phyloP scores from a whole-genome alignment of 202 grass and related monocot genomes.

The Cymbopogon flexuosus region DNA sequence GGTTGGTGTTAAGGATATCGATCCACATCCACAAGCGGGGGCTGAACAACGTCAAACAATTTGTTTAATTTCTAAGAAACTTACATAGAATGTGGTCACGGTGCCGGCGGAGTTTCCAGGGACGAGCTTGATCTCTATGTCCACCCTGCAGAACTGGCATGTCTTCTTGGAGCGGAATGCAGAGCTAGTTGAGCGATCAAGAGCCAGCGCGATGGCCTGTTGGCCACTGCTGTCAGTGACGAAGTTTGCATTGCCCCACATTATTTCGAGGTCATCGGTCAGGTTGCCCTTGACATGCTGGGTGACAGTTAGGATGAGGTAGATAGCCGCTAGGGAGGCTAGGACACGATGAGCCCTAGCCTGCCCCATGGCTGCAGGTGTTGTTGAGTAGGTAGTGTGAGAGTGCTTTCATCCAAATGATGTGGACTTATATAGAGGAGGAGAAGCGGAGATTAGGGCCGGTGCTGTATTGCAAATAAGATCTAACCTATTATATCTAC shows the following conservation, averaged over 20 bases:
- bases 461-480: background rate
- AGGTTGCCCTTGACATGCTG: slow-evolving; percentile 14
- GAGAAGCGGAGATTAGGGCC: background rate
- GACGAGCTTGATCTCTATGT: slow-evolving; percentile 44
- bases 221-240: slow-evolving; percentile 6
- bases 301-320: background rate
- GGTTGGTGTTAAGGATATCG: slow-evolving; percentile 18
- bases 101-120: slow-evolving; percentile 44
- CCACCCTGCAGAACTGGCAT: slow-evolving; percentile 38
- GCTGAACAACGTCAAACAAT: background rate
- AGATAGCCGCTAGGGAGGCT: slow-evolving; percentile 39
- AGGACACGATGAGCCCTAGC: slow-evolving; percentile 44
- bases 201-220: slow-evolving; percentile 24
- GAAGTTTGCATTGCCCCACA: slow-evolving; percentile 32
- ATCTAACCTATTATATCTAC: background rate
- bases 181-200: slow-evolving; percentile 15
- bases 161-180: slow-evolving; percentile 28
- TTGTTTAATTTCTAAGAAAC: background rate
- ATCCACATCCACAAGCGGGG: background rate
- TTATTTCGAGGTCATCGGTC: background rate
- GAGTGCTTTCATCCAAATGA: background rate
- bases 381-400: background rate
- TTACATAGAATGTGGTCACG: slow-evolving; percentile 49
- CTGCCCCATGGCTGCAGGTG: slow-evolving; percentile 44
- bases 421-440: slow-evolving; percentile 23